A percentile compares a stretch with the other conserved stretches of the same genome.
Conservation (phyloP, 306 rosid genomes). For the Ormosia emarginata region DNA sequence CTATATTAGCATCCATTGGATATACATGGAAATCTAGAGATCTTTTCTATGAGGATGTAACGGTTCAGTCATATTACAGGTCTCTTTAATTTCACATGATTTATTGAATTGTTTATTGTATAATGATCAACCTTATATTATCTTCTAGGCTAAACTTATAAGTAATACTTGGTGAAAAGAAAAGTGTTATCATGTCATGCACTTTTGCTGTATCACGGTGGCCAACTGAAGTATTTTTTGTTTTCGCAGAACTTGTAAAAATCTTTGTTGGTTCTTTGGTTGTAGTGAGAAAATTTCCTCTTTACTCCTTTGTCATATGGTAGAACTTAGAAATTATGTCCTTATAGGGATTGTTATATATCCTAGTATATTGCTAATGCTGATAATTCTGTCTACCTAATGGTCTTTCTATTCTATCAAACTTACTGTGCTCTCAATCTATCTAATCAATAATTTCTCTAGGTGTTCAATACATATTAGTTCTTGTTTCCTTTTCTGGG, state of each 20-base stretch:
- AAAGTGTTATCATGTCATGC: neutral
- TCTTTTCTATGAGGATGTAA: slow-evolving; percentile 68
- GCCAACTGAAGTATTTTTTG: slow-evolving; percentile 1
- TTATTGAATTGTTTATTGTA: neutral
- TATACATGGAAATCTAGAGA: slow-evolving; percentile 73
- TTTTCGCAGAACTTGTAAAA: neutral
- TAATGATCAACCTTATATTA: slow-evolving; percentile 13
- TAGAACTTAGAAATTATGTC: neutral
- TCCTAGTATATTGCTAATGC: neutral
- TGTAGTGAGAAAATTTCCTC: neutral
- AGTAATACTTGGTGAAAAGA: neutral
- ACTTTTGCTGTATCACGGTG: neutral
- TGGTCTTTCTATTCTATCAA: neutral
- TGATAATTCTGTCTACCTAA: neutral
- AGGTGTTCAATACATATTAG: neutral
- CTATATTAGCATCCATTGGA: slow-evolving; percentile 81
- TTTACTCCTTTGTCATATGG: neutral
- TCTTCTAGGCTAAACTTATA: slow-evolving; percentile 2
- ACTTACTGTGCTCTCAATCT: neutral
- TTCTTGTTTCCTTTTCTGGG: neutral
- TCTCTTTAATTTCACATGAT: slow-evolving; percentile 32
- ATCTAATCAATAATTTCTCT: neutral
- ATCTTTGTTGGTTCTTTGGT: neutral
- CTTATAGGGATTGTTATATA: neutral
- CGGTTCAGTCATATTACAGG: slow-evolving; percentile 77